Evolutionary conservation across 2,329 filamentous ascomycete genomes (phyloP).

Genomic region (Pseudocercospora macadamiae): DNA sequence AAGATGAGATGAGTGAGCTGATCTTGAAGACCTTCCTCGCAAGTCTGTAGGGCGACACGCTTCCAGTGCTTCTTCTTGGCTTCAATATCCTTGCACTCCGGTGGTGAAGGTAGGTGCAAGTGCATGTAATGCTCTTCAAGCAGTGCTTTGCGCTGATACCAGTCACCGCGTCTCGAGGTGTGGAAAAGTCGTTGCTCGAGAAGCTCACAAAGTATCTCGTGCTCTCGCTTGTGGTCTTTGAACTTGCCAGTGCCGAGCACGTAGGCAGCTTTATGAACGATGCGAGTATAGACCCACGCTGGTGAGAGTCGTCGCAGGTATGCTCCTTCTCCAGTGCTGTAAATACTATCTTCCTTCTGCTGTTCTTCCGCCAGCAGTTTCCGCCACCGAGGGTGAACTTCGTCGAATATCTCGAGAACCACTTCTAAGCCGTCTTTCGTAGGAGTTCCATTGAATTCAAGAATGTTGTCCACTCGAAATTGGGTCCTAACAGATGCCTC

Average conservation of each 20-base stretch:
- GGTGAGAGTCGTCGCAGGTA: constrained; percentile 90
- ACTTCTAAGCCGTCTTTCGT: constrained; percentile 66
- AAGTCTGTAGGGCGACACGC: constrained; percentile 73
- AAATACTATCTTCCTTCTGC: constrained; percentile 73
- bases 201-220: constrained; percentile 73
- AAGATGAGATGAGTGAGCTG: constrained; percentile 87
- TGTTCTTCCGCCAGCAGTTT: constrained; percentile 72
- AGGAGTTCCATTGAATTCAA: constrained; percentile 77
- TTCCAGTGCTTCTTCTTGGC: constrained; percentile 82
- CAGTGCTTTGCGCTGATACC: constrained; percentile 94
- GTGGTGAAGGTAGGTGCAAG: constrained; percentile 53
- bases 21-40: constrained; percentile 84
- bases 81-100: constrained; percentile 54
- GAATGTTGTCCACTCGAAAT: constrained; percentile 75
- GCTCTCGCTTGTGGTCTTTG: constrained; percentile 78
- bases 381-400: constrained; percentile 81
- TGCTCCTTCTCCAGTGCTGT: constrained; percentile 80
- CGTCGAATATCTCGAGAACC: constrained; percentile 72
- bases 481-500: constrained; percentile 84
- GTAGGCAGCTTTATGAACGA: constrained; percentile 83
- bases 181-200: constrained; percentile 84
- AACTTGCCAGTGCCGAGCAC: constrained; percentile 70
- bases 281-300: constrained; percentile 89
- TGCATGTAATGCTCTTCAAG: constrained; percentile 96
- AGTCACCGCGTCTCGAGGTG: constrained; percentile 77